Evolutionary conservation across 805 yeast species (phyloP), one percentile per base, ranked within the genome.

Genomic region (Spathaspora boniae): DNA sequence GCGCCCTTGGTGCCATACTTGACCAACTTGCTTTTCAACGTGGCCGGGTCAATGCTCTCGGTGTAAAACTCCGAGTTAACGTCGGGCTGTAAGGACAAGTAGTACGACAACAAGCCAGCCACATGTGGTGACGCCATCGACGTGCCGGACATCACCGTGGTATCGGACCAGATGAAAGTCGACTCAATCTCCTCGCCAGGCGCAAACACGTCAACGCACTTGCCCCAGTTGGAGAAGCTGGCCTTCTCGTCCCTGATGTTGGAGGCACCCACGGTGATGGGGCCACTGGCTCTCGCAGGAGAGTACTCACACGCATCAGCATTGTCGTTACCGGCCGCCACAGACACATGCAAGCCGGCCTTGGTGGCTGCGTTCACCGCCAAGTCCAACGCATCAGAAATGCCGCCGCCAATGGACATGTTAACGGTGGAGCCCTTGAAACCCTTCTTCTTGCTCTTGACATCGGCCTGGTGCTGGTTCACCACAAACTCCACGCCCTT

Each of bases 111-210:
- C 49, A 76, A 64, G 15, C 82, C 81, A 25, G 74, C 68, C 44
- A 76, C 58, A 50, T 76, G 80, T 26, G 82, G 81, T 11, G 81
- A 68, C 16, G 81, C 81, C 82, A 76, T 76, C 26, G 81, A 76
- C 15, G 82, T 76, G 46, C 82, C 82, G 22, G 80, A 72, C 62
- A 76, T 62, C 16, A 71, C 61, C 43, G 74, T 71, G 22, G 76
- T 68, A 44, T 76, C 77, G 25, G 76, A 69, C 34, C 79, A 78
- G 44, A 69, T 75, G 61, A 71, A 76, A 42, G 79, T 74, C 31
- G 78, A 71, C 50, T 67, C 62, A 43, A 76, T 66, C 57, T 74
- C 72, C 50, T 72, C 70, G 44, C 80, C 80, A 7, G 80, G 80
- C 12, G 73, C 78, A 48, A 70, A 71, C 30, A 73, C 62, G 50